Evolutionary conservation across 2,329 filamentous ascomycete species (phyloP).

Genomic region (Monilinia fructicola): DNA sequence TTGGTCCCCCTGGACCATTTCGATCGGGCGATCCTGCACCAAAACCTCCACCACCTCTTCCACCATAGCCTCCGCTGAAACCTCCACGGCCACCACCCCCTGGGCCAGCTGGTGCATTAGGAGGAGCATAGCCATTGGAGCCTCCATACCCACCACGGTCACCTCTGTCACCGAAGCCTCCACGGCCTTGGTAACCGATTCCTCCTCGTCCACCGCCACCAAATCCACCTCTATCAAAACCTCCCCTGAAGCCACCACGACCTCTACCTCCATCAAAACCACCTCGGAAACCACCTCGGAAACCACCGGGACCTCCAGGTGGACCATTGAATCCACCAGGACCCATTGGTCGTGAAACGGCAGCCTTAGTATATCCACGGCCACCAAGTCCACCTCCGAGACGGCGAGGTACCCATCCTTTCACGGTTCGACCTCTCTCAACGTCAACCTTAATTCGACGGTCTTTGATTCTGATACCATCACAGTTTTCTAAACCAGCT

Average conservation of each 20-base stretch:
- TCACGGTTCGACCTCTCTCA: constrained; percentile 90
- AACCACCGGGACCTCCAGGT: constrained; percentile 47
- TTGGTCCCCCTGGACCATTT: constrained; percentile 37
- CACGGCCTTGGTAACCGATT: constrained; percentile 39
- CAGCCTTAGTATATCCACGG: constrained; percentile 84
- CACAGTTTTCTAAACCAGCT: constrained; percentile 85
- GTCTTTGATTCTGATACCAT: constrained; percentile 91
- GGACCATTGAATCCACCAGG: constrained; percentile 59
- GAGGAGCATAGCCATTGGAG: constrained; percentile 53
- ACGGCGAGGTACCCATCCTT: constrained; percentile 87
- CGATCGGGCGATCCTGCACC: constrained; percentile 39
- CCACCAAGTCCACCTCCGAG: constrained; percentile 91
- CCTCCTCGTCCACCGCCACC: constrained; percentile 37
- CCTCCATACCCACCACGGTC: constrained; percentile 36
- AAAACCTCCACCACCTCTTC: constrained; percentile 38
- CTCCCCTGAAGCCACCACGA: constrained; percentile 49
- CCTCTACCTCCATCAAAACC: constrained; percentile 49
- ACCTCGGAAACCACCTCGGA: constrained; percentile 48
- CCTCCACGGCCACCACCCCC: constrained; percentile 48
- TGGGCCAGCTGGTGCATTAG: constrained; percentile 62
- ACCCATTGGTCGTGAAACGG: constrained; percentile 68
- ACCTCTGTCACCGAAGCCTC: constrained; percentile 38
- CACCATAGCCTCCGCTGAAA: constrained; percentile 31
- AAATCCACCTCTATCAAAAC: constrained; percentile 39
- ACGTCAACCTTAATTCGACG: constrained; percentile 92